Evolutionary conservation across 805 yeast genomes (phyloP), one percentile per base, ranked within the genome.

Genomic region (Wickerhamomyces pijperi): DNA sequence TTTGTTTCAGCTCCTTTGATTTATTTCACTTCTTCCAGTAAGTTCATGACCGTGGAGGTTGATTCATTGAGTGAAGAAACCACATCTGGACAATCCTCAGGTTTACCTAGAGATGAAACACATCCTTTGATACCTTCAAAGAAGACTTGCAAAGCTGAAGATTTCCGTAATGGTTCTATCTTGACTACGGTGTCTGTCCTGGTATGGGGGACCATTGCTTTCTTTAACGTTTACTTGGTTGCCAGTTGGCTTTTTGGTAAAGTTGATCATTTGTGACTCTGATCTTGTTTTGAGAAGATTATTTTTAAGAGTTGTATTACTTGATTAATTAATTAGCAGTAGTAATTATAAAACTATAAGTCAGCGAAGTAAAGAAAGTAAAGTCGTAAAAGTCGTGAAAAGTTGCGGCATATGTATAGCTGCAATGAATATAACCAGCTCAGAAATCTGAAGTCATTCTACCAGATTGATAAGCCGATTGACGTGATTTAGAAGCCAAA

Each of bases 1-100:
- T 74, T 85, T 44, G 92, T 87, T 5, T 76, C 87, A 32, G 95
- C 95, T 0, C 97, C 97, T 18, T 65, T 87, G 51, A 78, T 86
- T 42, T 80, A 76, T 56, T 84, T 86, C 56, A 86, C 95, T 0
- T 75, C 84, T 44, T 72, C 72, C 38, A 76, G 75, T 50, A 59
- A 67, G 37, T 74, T 76, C 42, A 82, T 82, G 92, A 64, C 72
- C 31, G 81, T 76, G 53, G 36, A 63, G 53, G 46, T 69, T 60
- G 33, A 31, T 31, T 9, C n/a, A n/a, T n/a, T n/a, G n/a, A n/a
- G 4, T 31, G 15, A 18, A 7, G 33, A 31, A 31, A 35, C 36
- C 12, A 49, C 42, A 8, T 40, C 39, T 9, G 35, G 32, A 2
- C 18, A 21, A 16, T 15, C 7, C 15, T 11, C 9, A 5, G 18